Base-by-base conservation (phyloP, 1,284 basidiomycete genomes). In the Cutaneotrichosporon cutaneum region DNA sequence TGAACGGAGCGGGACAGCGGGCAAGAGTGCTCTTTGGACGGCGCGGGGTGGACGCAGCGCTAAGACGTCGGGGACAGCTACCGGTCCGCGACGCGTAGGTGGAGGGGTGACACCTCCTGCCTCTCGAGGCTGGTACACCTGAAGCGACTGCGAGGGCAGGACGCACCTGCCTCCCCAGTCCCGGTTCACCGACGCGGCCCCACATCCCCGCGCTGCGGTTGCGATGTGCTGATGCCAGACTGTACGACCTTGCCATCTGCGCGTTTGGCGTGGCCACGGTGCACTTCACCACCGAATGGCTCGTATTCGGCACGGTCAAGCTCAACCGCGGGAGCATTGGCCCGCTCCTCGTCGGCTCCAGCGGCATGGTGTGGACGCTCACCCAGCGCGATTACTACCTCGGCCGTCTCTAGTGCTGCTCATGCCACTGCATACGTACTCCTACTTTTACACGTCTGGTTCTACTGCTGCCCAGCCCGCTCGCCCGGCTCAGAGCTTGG, bases 201-300 rank as follows among this genome's bases (percentile, higher is more conserved):
- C n/a, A n/a, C n/a, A n/a, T n/a, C n/a, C n/a, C n/a, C n/a, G n/a
- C n/a, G n/a, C n/a, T n/a, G n/a, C n/a, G n/a, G n/a, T n/a, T n/a
- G n/a, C n/a, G n/a, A n/a, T n/a, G n/a, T n/a, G 26, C 57, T 56
- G n/a, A 58, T 56, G 35, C 39, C 69, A 95, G 93, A n/a, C 80
- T 92, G 26, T 99, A 97, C 80, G 88, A 95, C 76, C 87, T 98
- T 77, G 85, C 91, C 18, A 81, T 95, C 65, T 83, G 89, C 74
- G 89, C 90, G 36, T 98, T 94, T 80, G 85, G 91, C 64, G 87
- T 97, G 70, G 94, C 93, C 0, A 89, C 94, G 67, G 85, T 83
- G 13, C 95, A 99, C 82, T 97, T 96, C 75, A 83, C 84, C 35
- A 88, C 90, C 27, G 95, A 99, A 80, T 77, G 91, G 60, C 78